Evolutionary conservation across 305 asterid genomes (phyloP).

Genomic region (Vinca major): DNA sequence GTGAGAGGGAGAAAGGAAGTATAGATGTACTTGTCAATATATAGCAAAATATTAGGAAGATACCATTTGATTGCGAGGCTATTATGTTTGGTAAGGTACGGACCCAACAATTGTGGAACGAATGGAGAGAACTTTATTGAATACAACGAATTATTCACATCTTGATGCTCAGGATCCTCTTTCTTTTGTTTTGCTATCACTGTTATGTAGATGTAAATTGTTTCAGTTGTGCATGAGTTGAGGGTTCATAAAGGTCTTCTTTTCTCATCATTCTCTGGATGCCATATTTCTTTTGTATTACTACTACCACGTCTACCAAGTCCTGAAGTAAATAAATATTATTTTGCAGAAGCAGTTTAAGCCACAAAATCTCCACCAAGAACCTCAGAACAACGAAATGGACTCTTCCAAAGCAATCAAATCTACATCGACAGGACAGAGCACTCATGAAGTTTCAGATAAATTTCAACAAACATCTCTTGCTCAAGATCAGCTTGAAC

Average conservation of each 20-base stretch:
- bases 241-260: not conserved
- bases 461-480: constrained; percentile 22
- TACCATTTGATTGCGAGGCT: not conserved
- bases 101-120: not conserved
- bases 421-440: constrained; percentile 11
- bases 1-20: not conserved
- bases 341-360: constrained; percentile 68
- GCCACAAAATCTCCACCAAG: constrained; percentile 35
- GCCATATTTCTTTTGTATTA: not conserved
- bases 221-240: not conserved
- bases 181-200: not conserved
- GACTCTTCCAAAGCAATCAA: constrained; percentile 11
- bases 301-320: not conserved
- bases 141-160: not conserved
- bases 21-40: no score
- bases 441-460: constrained; percentile 11
- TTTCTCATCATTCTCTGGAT: not conserved
- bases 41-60: not conserved
- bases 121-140: not conserved
- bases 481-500: constrained; percentile 25
- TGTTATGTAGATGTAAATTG: not conserved
- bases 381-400: constrained; percentile 10
- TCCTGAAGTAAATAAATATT: not conserved
- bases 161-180: not conserved
- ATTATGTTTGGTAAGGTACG: not conserved